Conservation (phyloP, 2,329 filamentous ascomycete species). For the Ceratocystis lukuohia region DNA sequence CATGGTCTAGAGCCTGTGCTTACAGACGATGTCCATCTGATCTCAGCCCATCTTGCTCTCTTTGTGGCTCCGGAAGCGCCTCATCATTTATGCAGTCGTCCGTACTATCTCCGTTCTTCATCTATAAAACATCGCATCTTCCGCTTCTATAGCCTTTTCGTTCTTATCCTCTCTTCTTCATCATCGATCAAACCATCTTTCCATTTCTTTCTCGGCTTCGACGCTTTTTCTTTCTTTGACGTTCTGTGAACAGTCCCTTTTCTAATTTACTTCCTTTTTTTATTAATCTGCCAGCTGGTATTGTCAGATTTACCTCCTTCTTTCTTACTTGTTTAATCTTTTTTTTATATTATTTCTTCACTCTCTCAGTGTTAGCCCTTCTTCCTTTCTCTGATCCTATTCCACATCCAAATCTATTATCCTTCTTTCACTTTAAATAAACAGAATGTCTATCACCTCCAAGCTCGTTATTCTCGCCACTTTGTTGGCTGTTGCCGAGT, state of each 20-base stretch:
- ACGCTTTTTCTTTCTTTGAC: constrained; percentile 17
- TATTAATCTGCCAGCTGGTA: constrained; percentile 4
- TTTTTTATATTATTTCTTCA: constrained; percentile 28
- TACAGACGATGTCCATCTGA: not conserved
- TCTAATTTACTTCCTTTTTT: constrained; percentile 4
- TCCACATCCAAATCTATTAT: constrained; percentile 2
- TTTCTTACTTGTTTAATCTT: constrained; percentile 23
- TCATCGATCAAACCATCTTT: constrained; percentile 12
- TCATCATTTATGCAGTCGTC: not conserved
- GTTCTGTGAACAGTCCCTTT: constrained; percentile 17
- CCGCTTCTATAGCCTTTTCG: not conserved
- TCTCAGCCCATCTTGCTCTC: not conserved
- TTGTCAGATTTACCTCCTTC: not conserved
- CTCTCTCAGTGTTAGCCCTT: constrained; percentile 26
- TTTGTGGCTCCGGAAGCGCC: not conserved
- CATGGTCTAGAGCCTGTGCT: not conserved
- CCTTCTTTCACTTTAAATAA: constrained; percentile 4
- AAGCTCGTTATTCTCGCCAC: constrained; percentile 30
- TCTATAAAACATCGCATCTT: not conserved
- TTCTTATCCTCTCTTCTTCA: not conserved
- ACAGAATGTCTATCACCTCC: constrained; percentile 30
- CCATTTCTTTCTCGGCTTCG: constrained; percentile 1
- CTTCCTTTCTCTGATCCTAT: constrained; percentile 8
- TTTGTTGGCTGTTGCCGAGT: constrained; percentile 34
- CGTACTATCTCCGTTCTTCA: not conserved